phyloP scores from a whole-genome alignment of 306 rosid genomes.

The Acacia melanoxylon region DNA sequence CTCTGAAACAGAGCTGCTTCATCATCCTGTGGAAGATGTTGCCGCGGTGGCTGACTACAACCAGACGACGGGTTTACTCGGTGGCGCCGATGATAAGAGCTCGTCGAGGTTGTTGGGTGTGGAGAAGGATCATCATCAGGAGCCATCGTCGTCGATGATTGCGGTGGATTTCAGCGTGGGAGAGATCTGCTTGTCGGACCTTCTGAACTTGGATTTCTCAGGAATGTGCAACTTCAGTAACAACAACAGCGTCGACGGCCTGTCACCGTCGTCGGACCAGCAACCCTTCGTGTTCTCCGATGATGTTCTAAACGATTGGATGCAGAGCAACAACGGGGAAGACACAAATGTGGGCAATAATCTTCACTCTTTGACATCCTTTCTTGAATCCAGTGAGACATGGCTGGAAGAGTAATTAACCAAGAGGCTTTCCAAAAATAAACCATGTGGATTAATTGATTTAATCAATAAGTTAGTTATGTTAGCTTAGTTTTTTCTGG shows the following conservation, averaged over 20 bases:
- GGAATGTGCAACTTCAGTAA: slow-evolving; percentile 12
- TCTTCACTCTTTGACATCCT: slow-evolving; percentile 26
- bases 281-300: slow-evolving; percentile 26
- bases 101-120: neutral
- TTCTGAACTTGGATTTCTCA: slow-evolving; percentile 40
- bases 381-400: slow-evolving; percentile 28
- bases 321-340: neutral
- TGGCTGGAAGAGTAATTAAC: neutral
- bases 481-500: neutral
- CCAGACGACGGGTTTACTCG: neutral
- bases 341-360: slow-evolving; percentile 6
- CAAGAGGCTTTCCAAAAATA: neutral
- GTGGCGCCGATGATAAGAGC: neutral
- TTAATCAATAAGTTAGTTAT: neutral
- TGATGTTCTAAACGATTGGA: slow-evolving; percentile 40
- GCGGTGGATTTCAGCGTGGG: slow-evolving; percentile 29
- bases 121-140: neutral
- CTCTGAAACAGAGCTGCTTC: neutral
- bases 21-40: neutral
- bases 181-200: slow-evolving; percentile 34
- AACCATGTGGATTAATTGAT: neutral
- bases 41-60: neutral
- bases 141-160: neutral
- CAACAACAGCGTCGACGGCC: neutral
- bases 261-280: slow-evolving; percentile 34